phyloP scores from a whole-genome alignment of 257 asterid genomes.

The Ocimum tenuiflorum region DNA sequence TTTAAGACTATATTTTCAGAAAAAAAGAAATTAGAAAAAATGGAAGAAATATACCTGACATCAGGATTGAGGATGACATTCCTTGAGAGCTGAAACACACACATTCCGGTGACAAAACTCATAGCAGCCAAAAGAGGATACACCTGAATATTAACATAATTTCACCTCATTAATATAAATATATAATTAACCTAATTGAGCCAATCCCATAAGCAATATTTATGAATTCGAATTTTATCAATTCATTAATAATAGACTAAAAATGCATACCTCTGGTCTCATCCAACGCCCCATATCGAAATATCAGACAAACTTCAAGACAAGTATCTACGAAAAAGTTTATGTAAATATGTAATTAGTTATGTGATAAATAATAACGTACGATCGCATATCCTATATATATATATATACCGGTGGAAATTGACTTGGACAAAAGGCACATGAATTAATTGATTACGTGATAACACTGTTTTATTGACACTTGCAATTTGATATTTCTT shows the following conservation, averaged over 20 bases:
- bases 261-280: constrained; percentile 58
- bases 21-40: not conserved
- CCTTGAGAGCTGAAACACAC: constrained; percentile 66
- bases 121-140: constrained; percentile 79
- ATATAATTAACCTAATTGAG: too few species aligned
- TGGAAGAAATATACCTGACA: constrained; percentile 42
- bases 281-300: constrained; percentile 74
- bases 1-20: too few species aligned
- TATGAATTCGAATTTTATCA: too few species aligned
- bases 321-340: not conserved
- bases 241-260: not conserved
- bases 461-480: not conserved
- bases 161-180: too few species aligned
- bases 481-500: constrained; percentile 8
- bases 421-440: too few species aligned
- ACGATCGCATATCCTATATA: too few species aligned
- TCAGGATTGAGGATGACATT: constrained; percentile 61
- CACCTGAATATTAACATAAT: constrained; percentile 22
- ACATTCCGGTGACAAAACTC: constrained; percentile 67
- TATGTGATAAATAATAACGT: not conserved
- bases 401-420: constrained; percentile 20
- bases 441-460: not conserved
- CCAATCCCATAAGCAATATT: too few species aligned
- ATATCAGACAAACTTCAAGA: too few species aligned
- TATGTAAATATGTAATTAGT: not conserved